Evolutionary conservation across 2,329 filamentous ascomycete genomes (phyloP), one percentile per base, ranked within the genome.

Genomic region (Pestalotiopsis sp.): DNA sequence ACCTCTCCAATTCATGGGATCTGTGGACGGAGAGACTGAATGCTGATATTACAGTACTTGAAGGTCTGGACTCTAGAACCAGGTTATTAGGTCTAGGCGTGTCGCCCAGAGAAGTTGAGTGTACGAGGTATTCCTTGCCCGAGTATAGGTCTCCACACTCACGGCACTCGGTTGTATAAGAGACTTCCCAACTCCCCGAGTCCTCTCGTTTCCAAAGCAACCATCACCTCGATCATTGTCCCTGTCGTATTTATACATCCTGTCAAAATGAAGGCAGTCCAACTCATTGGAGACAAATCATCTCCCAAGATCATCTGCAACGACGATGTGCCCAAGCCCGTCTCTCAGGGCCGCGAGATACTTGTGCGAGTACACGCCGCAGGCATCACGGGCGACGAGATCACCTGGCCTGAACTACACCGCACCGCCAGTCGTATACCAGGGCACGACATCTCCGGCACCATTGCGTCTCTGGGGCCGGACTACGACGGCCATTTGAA

Each of bases 381-480:
- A 0, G 79, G 77, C 2, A 67, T 81, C 60, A 81, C 79, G 0
- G 77, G 74, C 25, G 78, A 80, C 64, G 80, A 81, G 39, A 61
- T 79, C 2, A 67, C 71, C 1, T 81, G 80, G 80, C 72, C 70
- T 1, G 80, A 80, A 3, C 61, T 79, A 0, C 80, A 80, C 68
- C 57, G 71, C 2, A 74, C 73, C 0, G 66, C 75, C 1, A 58
- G 67, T 2, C 73, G 75, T 3, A 76, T 81, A 13, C 80, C 79
- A 0, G 80, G 79, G 0, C 79, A 80, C 58, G 79, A 81, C 31
- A 68, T 81, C 20, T 80, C 79, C 2, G 79, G 79, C 23, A 68
- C 71, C 4, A 68, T 81, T n/a, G 69, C 66, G 2, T 71, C 69
- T 0, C 63, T 81, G 1, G 76, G 76, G 0, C 71, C 76, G 0